A percentile compares a stretch with the other conserved stretches of the same genome.
Evolutionary conservation across 2,329 filamentous ascomycete genomes (phyloP).

Genomic region (Microcyclospora pomicola): DNA sequence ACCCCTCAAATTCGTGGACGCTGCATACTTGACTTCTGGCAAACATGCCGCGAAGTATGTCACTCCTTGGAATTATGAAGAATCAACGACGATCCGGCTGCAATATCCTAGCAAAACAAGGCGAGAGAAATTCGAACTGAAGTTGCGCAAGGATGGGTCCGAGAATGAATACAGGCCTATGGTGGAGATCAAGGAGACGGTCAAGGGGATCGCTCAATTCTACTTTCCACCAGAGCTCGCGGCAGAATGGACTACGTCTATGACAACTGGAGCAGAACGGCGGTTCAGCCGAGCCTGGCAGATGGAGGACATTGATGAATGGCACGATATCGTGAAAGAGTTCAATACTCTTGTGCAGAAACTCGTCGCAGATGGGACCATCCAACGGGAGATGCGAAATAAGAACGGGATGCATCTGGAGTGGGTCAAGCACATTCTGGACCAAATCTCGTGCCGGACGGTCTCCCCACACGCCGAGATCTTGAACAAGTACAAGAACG

Average conservation of each 20-base stretch:
- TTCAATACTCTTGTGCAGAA: constrained; percentile 62
- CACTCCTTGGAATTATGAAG: constrained; percentile 28
- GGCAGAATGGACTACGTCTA: constrained; percentile 53
- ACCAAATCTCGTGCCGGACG: constrained; percentile 77
- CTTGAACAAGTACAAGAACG: constrained; percentile 73
- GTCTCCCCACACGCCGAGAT: constrained; percentile 80
- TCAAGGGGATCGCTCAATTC: constrained; percentile 49
- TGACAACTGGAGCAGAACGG: constrained; percentile 59
- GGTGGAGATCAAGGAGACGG: constrained; percentile 44
- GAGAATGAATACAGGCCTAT: constrained; percentile 50
- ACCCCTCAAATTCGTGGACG: constrained; percentile 25
- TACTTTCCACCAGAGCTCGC: constrained; percentile 59
- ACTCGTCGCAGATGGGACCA: constrained; percentile 54
- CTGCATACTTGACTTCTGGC: constrained; percentile 28
- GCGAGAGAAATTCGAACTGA: constrained; percentile 50
- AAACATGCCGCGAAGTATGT: constrained; percentile 34
- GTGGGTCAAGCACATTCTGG: constrained; percentile 47
- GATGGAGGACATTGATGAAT: constrained; percentile 50
- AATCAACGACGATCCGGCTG: constrained; percentile 39
- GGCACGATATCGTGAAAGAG: constrained; percentile 55
- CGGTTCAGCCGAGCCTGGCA: constrained; percentile 61
- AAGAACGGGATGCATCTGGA: constrained; percentile 65
- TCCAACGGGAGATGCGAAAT: constrained; percentile 56
- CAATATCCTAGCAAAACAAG: constrained; percentile 62
- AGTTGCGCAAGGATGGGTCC: constrained; percentile 43